These are phyloP conservation scores for Aspergillus arachidicola DNA, from an alignment of 2,329 filamentous ascomycete species.

Conservation along the genomic window DNA sequence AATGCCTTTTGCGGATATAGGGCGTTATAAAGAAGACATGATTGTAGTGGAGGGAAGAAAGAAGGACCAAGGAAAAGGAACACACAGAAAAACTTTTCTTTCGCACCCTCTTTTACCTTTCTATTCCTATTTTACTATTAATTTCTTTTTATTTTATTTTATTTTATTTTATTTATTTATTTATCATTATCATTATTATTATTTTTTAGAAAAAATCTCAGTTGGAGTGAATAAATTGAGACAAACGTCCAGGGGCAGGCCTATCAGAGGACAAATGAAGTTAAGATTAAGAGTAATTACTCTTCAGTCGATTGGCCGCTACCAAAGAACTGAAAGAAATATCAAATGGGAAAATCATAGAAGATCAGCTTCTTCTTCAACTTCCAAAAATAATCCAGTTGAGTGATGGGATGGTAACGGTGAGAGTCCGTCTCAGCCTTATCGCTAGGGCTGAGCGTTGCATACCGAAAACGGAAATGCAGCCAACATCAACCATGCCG, in stretches of 20 bases:
- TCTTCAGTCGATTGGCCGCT: no score
- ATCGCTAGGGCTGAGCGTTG: not conserved
- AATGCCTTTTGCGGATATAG: not conserved
- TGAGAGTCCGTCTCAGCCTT: conserved; percentile 7
- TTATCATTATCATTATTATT: no score
- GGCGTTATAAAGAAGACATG: not conserved
- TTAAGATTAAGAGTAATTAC: not conserved
- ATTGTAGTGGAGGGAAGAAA: not conserved
- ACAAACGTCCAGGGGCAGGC: no score
- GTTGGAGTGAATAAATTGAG: no score
- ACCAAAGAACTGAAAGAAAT: not conserved
- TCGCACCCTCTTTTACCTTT: not conserved
- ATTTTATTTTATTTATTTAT: no score
- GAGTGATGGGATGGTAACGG: conserved; percentile 10
- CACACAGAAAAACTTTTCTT: not conserved
- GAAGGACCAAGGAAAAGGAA: not conserved
- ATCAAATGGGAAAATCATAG: not conserved
- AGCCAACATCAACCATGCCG: conserved; percentile 10
- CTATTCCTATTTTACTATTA: not conserved
- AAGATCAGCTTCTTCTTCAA: conserved; percentile 3
- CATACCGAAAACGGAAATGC: conserved; percentile 26
- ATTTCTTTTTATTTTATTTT: no score
- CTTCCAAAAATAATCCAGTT: conserved; percentile 7
- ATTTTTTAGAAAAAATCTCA: no score
- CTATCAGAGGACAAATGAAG: not conserved